Base-by-base conservation (phyloP, 2,329 filamentous ascomycete genomes). In the Botrytis elliptica region DNA sequence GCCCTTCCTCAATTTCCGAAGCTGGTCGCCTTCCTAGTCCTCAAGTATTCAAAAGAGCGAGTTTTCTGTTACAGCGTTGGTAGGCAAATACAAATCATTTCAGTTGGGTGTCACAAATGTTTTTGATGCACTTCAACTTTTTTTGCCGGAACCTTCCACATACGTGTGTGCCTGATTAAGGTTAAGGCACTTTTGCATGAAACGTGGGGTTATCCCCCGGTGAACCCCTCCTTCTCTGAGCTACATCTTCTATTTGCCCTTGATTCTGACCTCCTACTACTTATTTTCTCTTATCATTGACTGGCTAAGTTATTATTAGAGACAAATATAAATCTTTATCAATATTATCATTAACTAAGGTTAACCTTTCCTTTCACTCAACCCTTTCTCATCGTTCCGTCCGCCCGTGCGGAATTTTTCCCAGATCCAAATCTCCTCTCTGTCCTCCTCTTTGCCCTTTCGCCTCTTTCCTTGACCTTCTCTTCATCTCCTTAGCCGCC, bases 1-100 rank as follows among this genome's bases (percentile, higher is more conserved):
- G 84, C 86, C 81, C 80, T 80, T 78, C 79, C 79, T 80, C 79
- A 77, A 73, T 74, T 77, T 49, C 36, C 18, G n/a, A 73, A 63
- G n/a, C 42, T 42, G 36, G 46, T 70, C 66, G 14, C 71, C 71
- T 73, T 70, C 66, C 65, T 63, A 6, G 22, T 55, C 40, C 4
- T 33, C 71, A 36, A 40, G 57, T 55, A 38, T 55, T 44, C 49
- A 59, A 49, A 67, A 55, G 29, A 9, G 46, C 36, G 42, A 46
- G 22, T 38, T 68, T 68, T 44, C 7, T 25, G 20, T 69, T 57
- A 40, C 25, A n/a, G 52, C 44, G 71, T 25, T 69, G 66, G 52
- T 59, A 49, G 52, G 29, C 46, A 68, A 29, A 49, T 60, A 33
- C 63, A 67, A 69, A 33, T 57, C 49, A 42, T 52, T 62, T 20